Base-by-base conservation (phyloP, 768 basidiomycete species). In the Rhizopogon rudus region DNA sequence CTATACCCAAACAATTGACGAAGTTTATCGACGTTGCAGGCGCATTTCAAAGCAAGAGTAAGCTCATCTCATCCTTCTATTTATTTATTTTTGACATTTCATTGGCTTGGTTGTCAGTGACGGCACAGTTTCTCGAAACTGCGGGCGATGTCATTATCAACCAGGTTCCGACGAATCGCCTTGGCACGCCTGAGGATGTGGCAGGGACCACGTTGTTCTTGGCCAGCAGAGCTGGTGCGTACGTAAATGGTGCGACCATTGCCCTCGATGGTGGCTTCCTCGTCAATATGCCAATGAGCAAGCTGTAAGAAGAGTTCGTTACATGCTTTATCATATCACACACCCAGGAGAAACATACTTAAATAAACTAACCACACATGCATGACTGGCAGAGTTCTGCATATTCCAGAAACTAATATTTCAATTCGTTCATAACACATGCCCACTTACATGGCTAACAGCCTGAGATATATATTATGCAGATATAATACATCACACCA, bases 101-200 rank as follows among this genome's bases (percentile, higher is more conserved):
- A 42, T 46, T 57, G 5, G 13, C 49, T 44, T 52, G 33, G 29
- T 17, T 49, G 10, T 28, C 63, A 79, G 83, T 86, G 79, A 83
- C 81, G 65, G 75, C 75, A 6, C 74, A 78, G 29, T 80, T 79
- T 9, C 67, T 87, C 37, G 73, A 76, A 20, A 66, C 70, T 3
- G 62, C 66, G 14, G 77, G 81, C 37, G 75, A 81, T 10, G 56
- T 63, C 9, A 70, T 87, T 53, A 63, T 75, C 6, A 68, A 68
- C 0, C 61, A 64, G 22, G 70, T 82, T 17, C 84, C 85, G 2
- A 67, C 79, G 51, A 72, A 70, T 14, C 73, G 84, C 9, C 78
- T 87, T 45, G 86, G 87, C 5, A 75, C 73, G 17, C 77, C 82
- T 2, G 83, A 86, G 62, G 87, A 88, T 61, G 77, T 88, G 22